Conservation (phyloP, 192 early-diverging fungal genomes). For the Coemansia sp. region DNA sequence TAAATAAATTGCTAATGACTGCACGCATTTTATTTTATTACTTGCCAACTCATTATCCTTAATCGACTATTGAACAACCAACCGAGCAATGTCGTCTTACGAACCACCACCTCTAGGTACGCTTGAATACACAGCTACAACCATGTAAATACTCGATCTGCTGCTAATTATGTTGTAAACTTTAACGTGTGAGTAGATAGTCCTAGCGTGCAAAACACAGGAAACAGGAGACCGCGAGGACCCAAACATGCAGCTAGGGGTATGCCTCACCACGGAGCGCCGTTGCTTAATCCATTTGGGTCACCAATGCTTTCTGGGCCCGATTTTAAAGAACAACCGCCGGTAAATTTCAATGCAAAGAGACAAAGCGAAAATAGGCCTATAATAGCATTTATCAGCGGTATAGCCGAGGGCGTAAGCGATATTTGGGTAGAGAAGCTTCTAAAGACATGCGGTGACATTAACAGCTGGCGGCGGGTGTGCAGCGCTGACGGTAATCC, state of each 20-base stretch:
- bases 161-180: not conserved
- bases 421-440: conserved; percentile 37
- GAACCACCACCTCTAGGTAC: conserved; percentile 37
- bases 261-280: conserved; percentile 2
- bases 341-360: not conserved
- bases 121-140: not conserved
- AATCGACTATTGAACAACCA: not conserved
- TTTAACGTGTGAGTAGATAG: not conserved
- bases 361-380: not conserved
- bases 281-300: conserved; percentile 38
- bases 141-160: not conserved
- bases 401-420: conserved; percentile 12
- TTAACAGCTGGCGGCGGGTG: conserved; percentile 32
- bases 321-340: not conserved
- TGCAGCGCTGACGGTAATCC: conserved; percentile 24
- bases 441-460: conserved; percentile 24
- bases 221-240: conserved; percentile 4
- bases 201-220: conserved; percentile 2
- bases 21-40: too few species aligned
- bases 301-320: not conserved
- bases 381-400: conserved; percentile 29
- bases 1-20: too few species aligned
- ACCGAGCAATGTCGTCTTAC: conserved; percentile 32
- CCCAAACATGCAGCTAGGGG: not conserved
- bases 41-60: too few species aligned